phyloP scores from a whole-genome alignment of 108 stramenopile species.

The Fragilariopsis cylindrus region DNA sequence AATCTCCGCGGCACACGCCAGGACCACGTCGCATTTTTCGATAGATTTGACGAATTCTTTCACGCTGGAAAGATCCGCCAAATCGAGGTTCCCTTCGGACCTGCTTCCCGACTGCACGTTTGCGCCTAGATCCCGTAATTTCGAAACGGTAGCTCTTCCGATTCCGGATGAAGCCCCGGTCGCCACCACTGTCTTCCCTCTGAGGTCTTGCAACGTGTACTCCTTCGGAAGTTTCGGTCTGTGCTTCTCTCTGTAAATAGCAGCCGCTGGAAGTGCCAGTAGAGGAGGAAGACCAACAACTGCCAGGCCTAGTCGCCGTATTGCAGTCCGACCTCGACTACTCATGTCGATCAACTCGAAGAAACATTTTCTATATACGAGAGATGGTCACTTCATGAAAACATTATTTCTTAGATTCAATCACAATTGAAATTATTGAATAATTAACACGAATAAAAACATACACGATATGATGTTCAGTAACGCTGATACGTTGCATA shows the following conservation, averaged over 20 bases:
- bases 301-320: neutral
- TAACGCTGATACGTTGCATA: too few relatives aligned
- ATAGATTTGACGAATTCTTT: neutral
- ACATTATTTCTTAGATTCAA: too few relatives aligned
- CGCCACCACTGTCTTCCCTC: constrained; percentile 8
- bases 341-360: neutral
- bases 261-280: neutral
- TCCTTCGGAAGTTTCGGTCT: neutral
- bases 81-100: constrained; percentile 1
- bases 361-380: too few relatives aligned
- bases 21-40: neutral
- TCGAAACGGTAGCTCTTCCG: constrained; percentile 6
- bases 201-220: neutral
- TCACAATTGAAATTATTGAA: too few relatives aligned
- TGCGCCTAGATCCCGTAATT: neutral
- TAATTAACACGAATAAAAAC: too few relatives aligned
- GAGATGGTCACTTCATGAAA: too few relatives aligned
- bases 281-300: neutral
- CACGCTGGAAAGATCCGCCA: constrained; percentile 8
- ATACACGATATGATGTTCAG: too few relatives aligned
- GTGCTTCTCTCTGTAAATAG: constrained; percentile 5
- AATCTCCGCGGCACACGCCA: constrained; percentile 1
- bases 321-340: neutral
- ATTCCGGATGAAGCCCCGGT: constrained; percentile 18
- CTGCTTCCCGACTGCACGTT: neutral